Evolutionary conservation across 306 rosid genomes (phyloP).

Genomic region (Vicia faba): DNA sequence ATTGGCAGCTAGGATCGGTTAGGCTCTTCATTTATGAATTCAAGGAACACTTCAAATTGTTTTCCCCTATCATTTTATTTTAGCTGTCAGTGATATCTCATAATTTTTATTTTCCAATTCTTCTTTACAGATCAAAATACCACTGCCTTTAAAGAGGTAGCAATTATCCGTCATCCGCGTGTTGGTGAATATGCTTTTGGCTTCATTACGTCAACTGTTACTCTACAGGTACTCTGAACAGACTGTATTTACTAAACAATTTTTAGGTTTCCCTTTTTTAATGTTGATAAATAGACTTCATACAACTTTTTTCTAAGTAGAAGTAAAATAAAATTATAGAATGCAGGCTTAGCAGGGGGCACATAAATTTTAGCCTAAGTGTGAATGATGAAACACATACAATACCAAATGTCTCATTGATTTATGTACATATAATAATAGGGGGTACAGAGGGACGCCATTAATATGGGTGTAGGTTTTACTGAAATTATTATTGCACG

Average conservation of each 20-base stretch:
- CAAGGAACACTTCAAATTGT: neutral
- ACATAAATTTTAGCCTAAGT: conserved; percentile 1
- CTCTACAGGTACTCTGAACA: conserved; percentile 61
- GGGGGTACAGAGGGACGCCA: neutral
- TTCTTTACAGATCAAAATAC: conserved; percentile 81
- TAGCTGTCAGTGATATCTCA: neutral
- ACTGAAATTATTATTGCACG: neutral
- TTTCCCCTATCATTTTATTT: conserved; percentile 25
- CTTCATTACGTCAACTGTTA: conserved; percentile 87
- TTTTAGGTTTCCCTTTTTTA: conserved; percentile 5
- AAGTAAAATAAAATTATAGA: neutral
- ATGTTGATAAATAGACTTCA: conserved; percentile 12
- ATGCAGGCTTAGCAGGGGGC: neutral
- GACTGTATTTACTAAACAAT: conserved; percentile 6
- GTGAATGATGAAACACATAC: neutral
- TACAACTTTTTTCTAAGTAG: neutral
- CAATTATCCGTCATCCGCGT: conserved; percentile 86
- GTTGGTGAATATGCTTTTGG: conserved; percentile 98
- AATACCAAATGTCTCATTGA: neutral
- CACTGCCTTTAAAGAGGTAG: conserved; percentile 91
- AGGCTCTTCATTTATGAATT: neutral
- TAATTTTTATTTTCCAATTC: conserved; percentile 3
- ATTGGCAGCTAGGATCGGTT: neutral
- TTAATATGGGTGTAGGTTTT: neutral
- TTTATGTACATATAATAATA: neutral